A percentile compares a stretch with the other conserved stretches of the same genome.
These are phyloP conservation scores for Acmispon strigosus DNA, from an alignment of 306 rosid species.

Conservation along the genomic window DNA sequence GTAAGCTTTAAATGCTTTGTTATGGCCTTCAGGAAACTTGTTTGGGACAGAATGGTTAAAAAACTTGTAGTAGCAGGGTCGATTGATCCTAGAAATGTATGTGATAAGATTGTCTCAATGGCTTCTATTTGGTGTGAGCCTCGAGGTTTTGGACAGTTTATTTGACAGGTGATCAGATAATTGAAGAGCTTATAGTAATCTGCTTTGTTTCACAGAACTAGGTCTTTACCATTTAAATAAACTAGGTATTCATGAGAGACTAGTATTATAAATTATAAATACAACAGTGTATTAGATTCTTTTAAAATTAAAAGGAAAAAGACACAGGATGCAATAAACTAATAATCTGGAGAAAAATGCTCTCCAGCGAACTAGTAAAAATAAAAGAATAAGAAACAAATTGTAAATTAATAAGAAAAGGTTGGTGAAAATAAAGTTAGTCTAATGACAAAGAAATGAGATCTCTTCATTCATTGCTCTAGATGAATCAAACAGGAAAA, in stretches of 20 bases:
- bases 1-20: background rate
- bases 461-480: background rate
- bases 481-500: background rate
- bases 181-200: background rate
- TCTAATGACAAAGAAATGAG: background rate
- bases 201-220: background rate
- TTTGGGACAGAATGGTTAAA: background rate
- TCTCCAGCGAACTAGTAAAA: background rate
- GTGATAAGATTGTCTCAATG: background rate
- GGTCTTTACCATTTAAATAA: background rate
- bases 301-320: background rate
- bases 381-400: background rate
- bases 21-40: background rate
- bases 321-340: background rate
- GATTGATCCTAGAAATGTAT: background rate
- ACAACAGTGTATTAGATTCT: background rate
- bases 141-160: background rate
- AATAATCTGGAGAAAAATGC: background rate
- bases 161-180: background rate
- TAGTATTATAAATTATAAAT: background rate
- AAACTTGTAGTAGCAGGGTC: background rate
- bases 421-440: background rate
- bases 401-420: background rate
- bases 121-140: conserved; percentile 8
- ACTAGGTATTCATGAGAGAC: background rate